Base-by-base conservation (phyloP, 116 monocot species). In the Dioscorea cayenensis region DNA sequence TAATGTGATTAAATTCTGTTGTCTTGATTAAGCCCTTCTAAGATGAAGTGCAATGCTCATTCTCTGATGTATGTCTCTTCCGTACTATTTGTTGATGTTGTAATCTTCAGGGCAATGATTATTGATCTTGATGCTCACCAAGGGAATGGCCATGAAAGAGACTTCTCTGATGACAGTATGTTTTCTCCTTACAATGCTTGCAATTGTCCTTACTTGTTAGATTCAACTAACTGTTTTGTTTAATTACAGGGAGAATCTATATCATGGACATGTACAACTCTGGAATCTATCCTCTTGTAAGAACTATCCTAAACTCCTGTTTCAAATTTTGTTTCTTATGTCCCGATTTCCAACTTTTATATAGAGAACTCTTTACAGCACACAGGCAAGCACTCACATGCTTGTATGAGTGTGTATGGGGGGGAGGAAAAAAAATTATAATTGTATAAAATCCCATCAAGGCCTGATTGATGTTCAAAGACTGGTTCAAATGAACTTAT, bases 41-140 rank as follows among this genome's bases (percentile, higher is more conserved):
- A 55, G 10, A 18, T 55, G 55, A n/a, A 55, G 55, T 0, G 17
- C 43, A 55, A 5, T 14, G 10, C 17, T n/a, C n/a, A 55, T n/a
- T 5, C n/a, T 55, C 55, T 55, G 55, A 55, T 19, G 16, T 21
- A 12, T 59, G 5, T 17, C 17, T 11, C 8, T 52, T 48, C 14
- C 3, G 11, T 70, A 13, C 29, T 23, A 43, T 35, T 72, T 32
- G 23, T 28, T 28, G 29, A 14, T 66, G 32, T 13, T 27, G 43
- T 7, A 27, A 43, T 37, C 36, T 59, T 50, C 80, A 96, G 96
- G 76, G 88, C 82, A 35, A 93, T 97, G 93, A 97, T 93, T 65
- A 88, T 97, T 81, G 97, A 97, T 81, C 93, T 97, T 64, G 97
- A 97, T 93, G 97, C 93, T 64, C 97, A 97, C 73, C 97, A 97